phyloP scores from a whole-genome alignment of 768 basidiomycete genomes.

The Ramaria rubella region DNA sequence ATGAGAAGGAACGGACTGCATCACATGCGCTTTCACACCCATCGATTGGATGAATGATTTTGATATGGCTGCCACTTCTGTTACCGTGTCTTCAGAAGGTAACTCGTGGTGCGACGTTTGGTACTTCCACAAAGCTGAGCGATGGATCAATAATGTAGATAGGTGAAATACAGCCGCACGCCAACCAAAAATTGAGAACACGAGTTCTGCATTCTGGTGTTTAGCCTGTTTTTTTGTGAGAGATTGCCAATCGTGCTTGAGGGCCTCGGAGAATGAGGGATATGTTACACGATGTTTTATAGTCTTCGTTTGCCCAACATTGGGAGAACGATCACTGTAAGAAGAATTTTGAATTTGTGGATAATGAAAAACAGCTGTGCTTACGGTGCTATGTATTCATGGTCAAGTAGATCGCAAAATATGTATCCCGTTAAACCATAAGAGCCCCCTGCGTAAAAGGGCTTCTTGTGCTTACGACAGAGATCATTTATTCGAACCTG shows the following conservation, averaged over 20 bases:
- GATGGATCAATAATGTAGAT: neutral
- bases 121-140: conserved; percentile 77
- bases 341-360: neutral
- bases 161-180: conserved; percentile 9
- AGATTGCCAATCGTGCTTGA: conserved; percentile 61
- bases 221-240: conserved; percentile 74
- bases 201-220: conserved; percentile 68
- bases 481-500: conserved; percentile 74
- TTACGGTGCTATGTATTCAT: conserved; percentile 82
- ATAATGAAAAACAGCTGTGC: conserved; percentile 25
- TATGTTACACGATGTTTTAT: conserved; percentile 62
- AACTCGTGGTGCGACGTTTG: conserved; percentile 52
- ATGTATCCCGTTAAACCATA: conserved; percentile 91
- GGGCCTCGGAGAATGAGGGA: conserved; percentile 51
- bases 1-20: conserved; percentile 48
- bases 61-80: conserved; percentile 58
- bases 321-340: conserved; percentile 55
- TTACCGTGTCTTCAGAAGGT: conserved; percentile 44
- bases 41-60: conserved; percentile 54
- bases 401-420: conserved; percentile 85
- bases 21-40: conserved; percentile 63
- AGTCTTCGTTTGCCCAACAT: conserved; percentile 33
- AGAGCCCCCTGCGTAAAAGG: conserved; percentile 88
- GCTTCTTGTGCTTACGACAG: conserved; percentile 67
- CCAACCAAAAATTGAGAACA: conserved; percentile 69